phyloP scores from a whole-genome alignment of 2,329 filamentous ascomycete genomes.

The Xylogone sp. region DNA sequence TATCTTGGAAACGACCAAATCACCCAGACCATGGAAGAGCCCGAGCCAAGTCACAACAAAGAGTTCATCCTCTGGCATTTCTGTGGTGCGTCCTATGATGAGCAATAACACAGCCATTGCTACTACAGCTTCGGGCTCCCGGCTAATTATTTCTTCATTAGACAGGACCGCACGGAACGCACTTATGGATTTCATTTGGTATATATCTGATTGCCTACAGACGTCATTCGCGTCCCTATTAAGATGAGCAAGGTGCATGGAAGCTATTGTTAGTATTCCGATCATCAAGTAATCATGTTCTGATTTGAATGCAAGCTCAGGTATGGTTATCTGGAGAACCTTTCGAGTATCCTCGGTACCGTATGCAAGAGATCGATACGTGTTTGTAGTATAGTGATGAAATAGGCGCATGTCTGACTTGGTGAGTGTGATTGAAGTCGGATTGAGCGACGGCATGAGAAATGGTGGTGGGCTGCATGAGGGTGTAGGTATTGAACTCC shows the following conservation, averaged over 20 bases:
- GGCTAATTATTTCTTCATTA: conserved; percentile 11
- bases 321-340: conserved; percentile 16
- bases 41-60: conserved; percentile 20
- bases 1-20: conserved; percentile 10
- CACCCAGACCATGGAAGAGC: conserved; percentile 18
- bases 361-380: conserved; percentile 14
- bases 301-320: conserved; percentile 20
- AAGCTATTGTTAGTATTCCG: conserved; percentile 23
- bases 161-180: conserved; percentile 19
- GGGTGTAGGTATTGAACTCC: background rate
- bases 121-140: conserved; percentile 19
- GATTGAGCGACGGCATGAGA: conserved; percentile 7
- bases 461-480: background rate
- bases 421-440: conserved; percentile 14
- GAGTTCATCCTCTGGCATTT: conserved; percentile 12
- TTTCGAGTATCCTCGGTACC: conserved; percentile 6
- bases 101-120: conserved; percentile 23
- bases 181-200: conserved; percentile 18
- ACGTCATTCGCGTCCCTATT: conserved; percentile 9
- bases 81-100: conserved; percentile 12
- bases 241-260: conserved; percentile 20
- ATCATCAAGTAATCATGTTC: conserved; percentile 23
- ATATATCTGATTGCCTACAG: conserved; percentile 16
- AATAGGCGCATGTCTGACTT: conserved; percentile 20
- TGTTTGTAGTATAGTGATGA: conserved; percentile 24